A percentile compares a stretch with the other conserved stretches of the same genome.
phyloP scores from a whole-genome alignment of 164 flowering plant species.

The Sextonia rubra region DNA sequence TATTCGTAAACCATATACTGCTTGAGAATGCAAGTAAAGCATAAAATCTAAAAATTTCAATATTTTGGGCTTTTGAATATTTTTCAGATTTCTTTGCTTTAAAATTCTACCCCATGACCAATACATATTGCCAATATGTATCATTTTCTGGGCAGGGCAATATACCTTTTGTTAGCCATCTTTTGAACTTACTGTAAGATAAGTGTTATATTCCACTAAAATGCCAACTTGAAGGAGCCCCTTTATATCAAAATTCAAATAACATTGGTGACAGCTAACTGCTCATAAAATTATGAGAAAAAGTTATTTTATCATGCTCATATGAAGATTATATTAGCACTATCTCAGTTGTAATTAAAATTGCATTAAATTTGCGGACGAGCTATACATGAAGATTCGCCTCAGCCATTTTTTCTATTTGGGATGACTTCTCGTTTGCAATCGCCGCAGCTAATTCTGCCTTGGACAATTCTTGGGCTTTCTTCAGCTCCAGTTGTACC shows the following conservation, averaged over 20 bases:
- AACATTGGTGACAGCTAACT: background rate
- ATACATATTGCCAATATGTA: no score
- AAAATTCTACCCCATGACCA: no score
- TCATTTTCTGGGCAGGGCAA: no score
- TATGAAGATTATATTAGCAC: background rate
- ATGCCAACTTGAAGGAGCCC: background rate
- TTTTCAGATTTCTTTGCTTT: no score
- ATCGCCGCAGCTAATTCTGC: conserved; percentile 83
- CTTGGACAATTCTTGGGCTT: conserved; percentile 66
- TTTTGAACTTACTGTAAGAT: no score
- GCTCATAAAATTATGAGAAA: background rate
- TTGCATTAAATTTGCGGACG: conserved; percentile 2
- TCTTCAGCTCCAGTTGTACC: conserved; percentile 56
- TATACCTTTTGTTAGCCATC: no score
- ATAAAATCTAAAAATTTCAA: no score
- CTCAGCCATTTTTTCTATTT: conserved; percentile 89
- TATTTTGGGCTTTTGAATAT: no score
- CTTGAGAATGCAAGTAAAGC: no score
- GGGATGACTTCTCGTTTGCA: conserved; percentile 86
- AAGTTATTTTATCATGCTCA: background rate
- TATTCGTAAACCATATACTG: no score
- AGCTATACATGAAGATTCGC: conserved; percentile 81
- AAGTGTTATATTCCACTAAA: background rate
- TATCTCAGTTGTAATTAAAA: background rate
- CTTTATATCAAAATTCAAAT: background rate